These are phyloP conservation scores for Candida tammaniensis DNA, from an alignment of 805 yeast genomes.

Conservation along the genomic window DNA sequence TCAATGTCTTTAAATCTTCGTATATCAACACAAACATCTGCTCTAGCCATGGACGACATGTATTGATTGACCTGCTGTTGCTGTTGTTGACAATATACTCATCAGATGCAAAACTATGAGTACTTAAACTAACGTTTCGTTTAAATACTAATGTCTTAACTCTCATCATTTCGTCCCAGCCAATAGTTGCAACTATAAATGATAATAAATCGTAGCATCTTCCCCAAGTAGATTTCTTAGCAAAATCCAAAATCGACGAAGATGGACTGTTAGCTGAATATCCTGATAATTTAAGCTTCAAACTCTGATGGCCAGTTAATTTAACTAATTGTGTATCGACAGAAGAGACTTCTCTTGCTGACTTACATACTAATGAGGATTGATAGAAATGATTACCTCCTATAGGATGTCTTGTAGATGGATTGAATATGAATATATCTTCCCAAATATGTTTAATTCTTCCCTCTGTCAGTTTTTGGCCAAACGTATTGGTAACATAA, in stretches of 20 bases:
- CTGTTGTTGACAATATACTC: constrained; percentile 19
- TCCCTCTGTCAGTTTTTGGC: constrained; percentile 14
- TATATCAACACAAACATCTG: constrained; percentile 66
- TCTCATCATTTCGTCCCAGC: constrained; percentile 78
- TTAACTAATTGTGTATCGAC: constrained; percentile 30
- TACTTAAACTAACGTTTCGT: constrained; percentile 3
- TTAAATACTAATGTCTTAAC: constrained; percentile 70
- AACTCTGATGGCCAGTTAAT: constrained; percentile 25
- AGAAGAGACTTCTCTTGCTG: constrained; percentile 33
- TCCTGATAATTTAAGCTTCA: constrained; percentile 26
- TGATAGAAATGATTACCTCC: constrained; percentile 33
- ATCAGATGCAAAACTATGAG: neutral
- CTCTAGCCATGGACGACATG: constrained; percentile 78
- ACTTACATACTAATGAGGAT: constrained; percentile 32
- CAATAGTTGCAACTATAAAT: constrained; percentile 60
- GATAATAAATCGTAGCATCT: constrained; percentile 64
- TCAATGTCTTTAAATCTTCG: constrained; percentile 48
- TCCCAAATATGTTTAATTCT: constrained; percentile 34
- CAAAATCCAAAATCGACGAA: constrained; percentile 31
- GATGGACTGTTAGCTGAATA: constrained; percentile 27
- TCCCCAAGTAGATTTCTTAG: constrained; percentile 39
- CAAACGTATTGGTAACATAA: constrained; percentile 1
- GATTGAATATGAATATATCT: constrained; percentile 25
- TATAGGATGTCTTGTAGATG: constrained; percentile 33
- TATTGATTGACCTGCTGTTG: constrained; percentile 13